These are phyloP conservation scores for Melastoma malabathricum DNA, from an alignment of 345 rosid genomes.

Conservation along the genomic window DNA sequence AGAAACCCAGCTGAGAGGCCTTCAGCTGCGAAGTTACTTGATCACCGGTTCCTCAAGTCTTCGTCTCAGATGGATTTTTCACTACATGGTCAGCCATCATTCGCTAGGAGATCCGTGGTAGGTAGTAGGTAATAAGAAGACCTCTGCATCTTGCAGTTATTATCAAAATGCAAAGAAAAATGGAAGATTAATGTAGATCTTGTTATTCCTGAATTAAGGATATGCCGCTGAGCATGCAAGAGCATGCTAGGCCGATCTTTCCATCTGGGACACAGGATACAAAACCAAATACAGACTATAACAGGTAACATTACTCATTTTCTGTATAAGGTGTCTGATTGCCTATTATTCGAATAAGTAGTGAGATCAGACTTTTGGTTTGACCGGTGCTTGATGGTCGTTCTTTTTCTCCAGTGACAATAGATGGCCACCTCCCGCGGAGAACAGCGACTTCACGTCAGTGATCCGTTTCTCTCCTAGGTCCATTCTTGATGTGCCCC, in stretches of 20 bases:
- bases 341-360: too few species aligned
- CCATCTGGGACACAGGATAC: too few species aligned
- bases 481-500: slow-evolving; percentile 39
- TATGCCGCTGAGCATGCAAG: too few species aligned
- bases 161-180: too few species aligned
- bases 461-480: slow-evolving; percentile 30
- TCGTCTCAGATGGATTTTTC: slow-evolving; percentile 26
- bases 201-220: too few species aligned
- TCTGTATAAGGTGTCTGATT: too few species aligned
- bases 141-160: too few species aligned
- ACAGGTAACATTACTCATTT: too few species aligned
- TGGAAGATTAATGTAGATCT: too few species aligned
- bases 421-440: slow-evolving; percentile 21
- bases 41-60: slow-evolving; percentile 56
- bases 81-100: slow-evolving; percentile 12
- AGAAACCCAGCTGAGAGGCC: slow-evolving; percentile 91
- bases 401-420: slow-evolving; percentile 50
- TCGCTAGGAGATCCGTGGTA: slow-evolving; percentile 42
- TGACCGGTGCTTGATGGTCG: slow-evolving; percentile 27
- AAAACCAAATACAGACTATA: too few species aligned
- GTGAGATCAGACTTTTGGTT: background rate
- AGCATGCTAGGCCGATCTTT: too few species aligned
- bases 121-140: slow-evolving; percentile 22
- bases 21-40: slow-evolving; percentile 55
- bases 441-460: slow-evolving; percentile 28